phyloP scores from a whole-genome alignment of 78 protist genomes.

The Thecamonas trahens region DNA sequence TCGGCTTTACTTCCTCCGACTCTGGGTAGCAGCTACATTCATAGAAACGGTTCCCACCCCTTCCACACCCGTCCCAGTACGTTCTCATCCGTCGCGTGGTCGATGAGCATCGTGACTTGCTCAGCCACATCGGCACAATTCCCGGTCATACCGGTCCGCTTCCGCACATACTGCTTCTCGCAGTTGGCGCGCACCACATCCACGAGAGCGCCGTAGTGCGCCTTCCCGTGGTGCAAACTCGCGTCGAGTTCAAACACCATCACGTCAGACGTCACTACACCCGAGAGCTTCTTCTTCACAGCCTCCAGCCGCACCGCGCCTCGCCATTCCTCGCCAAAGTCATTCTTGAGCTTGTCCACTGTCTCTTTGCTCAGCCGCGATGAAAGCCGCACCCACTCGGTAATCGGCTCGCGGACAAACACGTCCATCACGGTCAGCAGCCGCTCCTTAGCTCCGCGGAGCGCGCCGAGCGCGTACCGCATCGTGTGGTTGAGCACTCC shows the following conservation, averaged over 20 bases:
- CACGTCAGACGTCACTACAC: background rate
- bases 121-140: background rate
- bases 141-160: too few relatives aligned
- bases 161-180: background rate
- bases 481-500: conserved; percentile 56
- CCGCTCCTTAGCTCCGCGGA: conserved; percentile 21
- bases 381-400: conserved; percentile 66
- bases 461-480: conserved; percentile 51
- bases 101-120: conserved; percentile 83
- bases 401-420: conserved; percentile 77
- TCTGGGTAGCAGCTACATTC: too few relatives aligned
- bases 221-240: background rate
- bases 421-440: conserved; percentile 60
- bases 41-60: conserved; percentile 81
- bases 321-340: background rate
- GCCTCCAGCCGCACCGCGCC: background rate
- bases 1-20: too few relatives aligned
- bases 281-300: background rate
- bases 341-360: background rate
- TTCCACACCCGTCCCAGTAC: conserved; percentile 71
- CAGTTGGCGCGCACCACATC: conserved; percentile 24
- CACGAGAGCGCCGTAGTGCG: background rate
- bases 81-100: conserved; percentile 83
- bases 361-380: conserved; percentile 27
- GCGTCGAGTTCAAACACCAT: background rate